These are phyloP conservation scores for Epicoccum sorghinum DNA, from an alignment of 2,329 filamentous ascomycete species.

Conservation along the genomic window DNA sequence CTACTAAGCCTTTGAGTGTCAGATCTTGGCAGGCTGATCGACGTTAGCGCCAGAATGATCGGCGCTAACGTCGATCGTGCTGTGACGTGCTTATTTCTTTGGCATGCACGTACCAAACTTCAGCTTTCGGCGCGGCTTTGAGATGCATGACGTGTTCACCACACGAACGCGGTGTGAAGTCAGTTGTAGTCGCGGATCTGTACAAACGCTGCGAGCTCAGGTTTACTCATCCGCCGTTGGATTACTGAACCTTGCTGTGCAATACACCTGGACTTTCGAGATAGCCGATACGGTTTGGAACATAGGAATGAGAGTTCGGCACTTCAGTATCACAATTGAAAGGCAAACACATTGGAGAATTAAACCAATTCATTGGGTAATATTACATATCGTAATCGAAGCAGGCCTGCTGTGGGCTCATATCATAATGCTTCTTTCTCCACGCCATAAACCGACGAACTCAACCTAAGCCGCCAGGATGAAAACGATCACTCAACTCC, in stretches of 20 bases:
- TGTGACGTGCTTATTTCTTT: constrained; percentile 13
- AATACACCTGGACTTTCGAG: too few relatives aligned
- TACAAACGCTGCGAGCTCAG: neutral
- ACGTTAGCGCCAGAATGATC: constrained; percentile 1
- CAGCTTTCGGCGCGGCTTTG: neutral
- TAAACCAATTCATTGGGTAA: constrained; percentile 27
- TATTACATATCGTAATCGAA: constrained; percentile 40
- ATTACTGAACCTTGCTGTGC: too few relatives aligned
- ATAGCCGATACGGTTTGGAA: too few relatives aligned
- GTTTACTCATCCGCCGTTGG: too few relatives aligned
- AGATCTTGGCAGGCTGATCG: neutral
- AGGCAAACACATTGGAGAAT: constrained; percentile 3
- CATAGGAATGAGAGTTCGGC: too few relatives aligned
- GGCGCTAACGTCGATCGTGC: constrained; percentile 15
- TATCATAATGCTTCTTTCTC: constrained; percentile 33
- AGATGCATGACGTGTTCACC: constrained; percentile 7
- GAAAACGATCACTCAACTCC: constrained; percentile 27
- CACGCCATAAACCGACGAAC: constrained; percentile 22
- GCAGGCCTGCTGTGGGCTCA: constrained; percentile 22
- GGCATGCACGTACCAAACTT: constrained; percentile 3
- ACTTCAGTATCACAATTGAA: neutral
- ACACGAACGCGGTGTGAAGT: neutral
- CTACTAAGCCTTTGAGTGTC: neutral
- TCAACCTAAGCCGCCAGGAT: constrained; percentile 37
- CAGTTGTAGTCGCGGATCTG: neutral